Evolutionary conservation across 352 stramenopile genomes (phyloP).

Genomic region (Halophytophthora polymorphica): DNA sequence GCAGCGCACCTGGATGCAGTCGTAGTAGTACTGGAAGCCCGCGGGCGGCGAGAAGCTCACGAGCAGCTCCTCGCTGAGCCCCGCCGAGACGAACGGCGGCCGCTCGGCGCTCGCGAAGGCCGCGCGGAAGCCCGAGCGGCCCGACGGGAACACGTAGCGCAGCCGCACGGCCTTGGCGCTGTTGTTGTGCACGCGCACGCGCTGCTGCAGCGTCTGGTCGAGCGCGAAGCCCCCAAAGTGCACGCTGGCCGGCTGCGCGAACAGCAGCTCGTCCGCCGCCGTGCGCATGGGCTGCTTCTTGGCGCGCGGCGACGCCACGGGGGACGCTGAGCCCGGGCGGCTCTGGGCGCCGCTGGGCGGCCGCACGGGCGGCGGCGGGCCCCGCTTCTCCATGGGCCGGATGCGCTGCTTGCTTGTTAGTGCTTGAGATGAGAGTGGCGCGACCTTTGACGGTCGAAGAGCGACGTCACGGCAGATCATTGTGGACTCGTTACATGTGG

Average conservation of each 20-base stretch:
- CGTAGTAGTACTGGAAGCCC: constrained; percentile 88
- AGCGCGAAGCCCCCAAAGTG: constrained; percentile 88
- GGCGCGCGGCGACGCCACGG: constrained; percentile 16
- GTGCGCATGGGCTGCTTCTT: constrained; percentile 21
- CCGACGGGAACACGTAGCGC: constrained; percentile 57
- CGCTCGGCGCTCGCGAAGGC: constrained; percentile 42
- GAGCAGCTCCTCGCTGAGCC: constrained; percentile 72
- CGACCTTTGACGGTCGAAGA: too few relatives aligned
- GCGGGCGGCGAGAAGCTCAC: constrained; percentile 67
- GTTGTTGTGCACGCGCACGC: constrained; percentile 76
- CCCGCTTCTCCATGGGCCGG: constrained; percentile 4
- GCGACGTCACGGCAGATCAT: too few relatives aligned
- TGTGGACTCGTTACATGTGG: too few relatives aligned
- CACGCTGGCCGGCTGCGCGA: constrained; percentile 57
- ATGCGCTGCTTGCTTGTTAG: too few relatives aligned
- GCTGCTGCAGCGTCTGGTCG: constrained; percentile 54
- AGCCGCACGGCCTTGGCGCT: constrained; percentile 65
- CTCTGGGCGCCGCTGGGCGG: constrained; percentile 4
- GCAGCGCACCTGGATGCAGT: constrained; percentile 76
- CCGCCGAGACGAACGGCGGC: constrained; percentile 65
- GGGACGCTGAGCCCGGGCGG: constrained; percentile 9
- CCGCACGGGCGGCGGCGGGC: constrained; percentile 5
- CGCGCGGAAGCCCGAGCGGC: constrained; percentile 43
- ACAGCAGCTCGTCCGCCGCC: constrained; percentile 36
- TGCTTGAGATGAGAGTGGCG: too few relatives aligned